Conservation (phyloP, 1,284 basidiomycete genomes). For the Trametes hirsuta region DNA sequence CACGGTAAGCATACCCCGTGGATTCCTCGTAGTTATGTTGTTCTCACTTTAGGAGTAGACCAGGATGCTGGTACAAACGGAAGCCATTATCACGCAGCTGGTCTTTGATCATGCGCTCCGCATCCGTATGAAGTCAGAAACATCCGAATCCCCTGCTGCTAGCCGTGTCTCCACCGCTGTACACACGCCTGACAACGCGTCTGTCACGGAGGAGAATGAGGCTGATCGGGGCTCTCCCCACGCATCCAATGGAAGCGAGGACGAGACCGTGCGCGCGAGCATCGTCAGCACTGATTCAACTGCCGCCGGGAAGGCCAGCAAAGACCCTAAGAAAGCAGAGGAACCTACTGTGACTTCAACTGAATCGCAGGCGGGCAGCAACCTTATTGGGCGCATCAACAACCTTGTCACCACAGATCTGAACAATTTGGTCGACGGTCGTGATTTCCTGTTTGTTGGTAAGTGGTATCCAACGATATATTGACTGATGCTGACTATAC, state of each 20-base stretch:
- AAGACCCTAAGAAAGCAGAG: slow-evolving; percentile 29
- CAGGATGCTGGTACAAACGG: slow-evolving; percentile 52
- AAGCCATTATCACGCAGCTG: slow-evolving; percentile 70
- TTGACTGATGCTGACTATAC: slow-evolving; percentile 11
- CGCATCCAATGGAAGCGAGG: slow-evolving; percentile 17
- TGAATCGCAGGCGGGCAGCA: slow-evolving; percentile 31
- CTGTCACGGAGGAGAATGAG: slow-evolving; percentile 25
- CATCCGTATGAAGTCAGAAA: slow-evolving; percentile 64
- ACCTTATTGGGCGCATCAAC: slow-evolving; percentile 53
- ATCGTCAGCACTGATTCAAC: slow-evolving; percentile 17
- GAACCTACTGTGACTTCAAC: slow-evolving; percentile 1
- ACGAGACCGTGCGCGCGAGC: slow-evolving; percentile 20
- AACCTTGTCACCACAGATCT: slow-evolving; percentile 43
- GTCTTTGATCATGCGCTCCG: slow-evolving; percentile 73
- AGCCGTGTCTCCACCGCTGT: slow-evolving; percentile 26
- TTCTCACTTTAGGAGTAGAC: slow-evolving; percentile 32
- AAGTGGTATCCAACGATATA: not conserved
- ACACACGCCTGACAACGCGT: slow-evolving; percentile 33
- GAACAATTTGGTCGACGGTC: slow-evolving; percentile 37
- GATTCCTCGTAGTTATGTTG: not conserved
- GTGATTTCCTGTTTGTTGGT: slow-evolving; percentile 38
- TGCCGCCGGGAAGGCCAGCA: slow-evolving; percentile 24
- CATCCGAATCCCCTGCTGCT: slow-evolving; percentile 26
- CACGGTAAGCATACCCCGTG: slow-evolving; percentile 21
- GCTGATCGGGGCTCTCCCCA: slow-evolving; percentile 1